phyloP scores from a whole-genome alignment of 1,284 basidiomycete genomes.

The Apiotrichum siamense region DNA sequence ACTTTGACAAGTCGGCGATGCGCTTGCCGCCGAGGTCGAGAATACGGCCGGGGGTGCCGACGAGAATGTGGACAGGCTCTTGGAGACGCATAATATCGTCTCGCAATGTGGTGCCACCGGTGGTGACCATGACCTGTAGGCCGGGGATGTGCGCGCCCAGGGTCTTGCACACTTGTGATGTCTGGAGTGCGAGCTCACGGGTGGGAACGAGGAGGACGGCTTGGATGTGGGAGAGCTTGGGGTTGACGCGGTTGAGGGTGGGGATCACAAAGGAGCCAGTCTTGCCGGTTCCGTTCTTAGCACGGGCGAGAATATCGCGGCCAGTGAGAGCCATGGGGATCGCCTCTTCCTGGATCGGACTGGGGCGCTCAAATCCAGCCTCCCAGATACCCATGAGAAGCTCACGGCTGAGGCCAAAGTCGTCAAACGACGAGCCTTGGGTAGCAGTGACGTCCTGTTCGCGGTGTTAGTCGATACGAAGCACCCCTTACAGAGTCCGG shows the following conservation, averaged over 20 bases:
- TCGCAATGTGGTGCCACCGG: constrained; percentile 94
- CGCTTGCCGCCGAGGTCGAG: constrained; percentile 89
- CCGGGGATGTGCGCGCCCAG: constrained; percentile 88
- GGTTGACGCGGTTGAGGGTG: constrained; percentile 85
- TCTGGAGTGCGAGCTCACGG: constrained; percentile 90
- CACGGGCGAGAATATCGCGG: constrained; percentile 72
- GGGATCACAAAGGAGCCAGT: constrained; percentile 99
- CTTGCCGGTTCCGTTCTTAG: constrained; percentile 53
- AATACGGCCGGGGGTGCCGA: constrained; percentile 94
- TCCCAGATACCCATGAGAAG: constrained; percentile 91
- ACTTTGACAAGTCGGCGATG: constrained; percentile 89
- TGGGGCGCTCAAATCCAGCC: constrained; percentile 93
- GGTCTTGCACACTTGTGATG: constrained; percentile 94
- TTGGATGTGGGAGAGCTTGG: constrained; percentile 83
- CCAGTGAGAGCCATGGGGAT: constrained; percentile 81
- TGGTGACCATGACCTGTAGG: constrained; percentile 97
- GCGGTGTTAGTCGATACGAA: background rate
- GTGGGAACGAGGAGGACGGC: constrained; percentile 90
- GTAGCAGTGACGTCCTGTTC: constrained; percentile 75
- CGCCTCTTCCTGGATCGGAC: constrained; percentile 97
- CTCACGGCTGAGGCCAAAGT: constrained; percentile 70
- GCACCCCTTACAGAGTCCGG: background rate
- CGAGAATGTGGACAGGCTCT: constrained; percentile 89
- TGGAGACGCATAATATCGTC: constrained; percentile 93
- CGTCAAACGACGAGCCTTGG: constrained; percentile 87